Base-by-base conservation (phyloP, 768 basidiomycete species). In the Exidia glandulosa region DNA sequence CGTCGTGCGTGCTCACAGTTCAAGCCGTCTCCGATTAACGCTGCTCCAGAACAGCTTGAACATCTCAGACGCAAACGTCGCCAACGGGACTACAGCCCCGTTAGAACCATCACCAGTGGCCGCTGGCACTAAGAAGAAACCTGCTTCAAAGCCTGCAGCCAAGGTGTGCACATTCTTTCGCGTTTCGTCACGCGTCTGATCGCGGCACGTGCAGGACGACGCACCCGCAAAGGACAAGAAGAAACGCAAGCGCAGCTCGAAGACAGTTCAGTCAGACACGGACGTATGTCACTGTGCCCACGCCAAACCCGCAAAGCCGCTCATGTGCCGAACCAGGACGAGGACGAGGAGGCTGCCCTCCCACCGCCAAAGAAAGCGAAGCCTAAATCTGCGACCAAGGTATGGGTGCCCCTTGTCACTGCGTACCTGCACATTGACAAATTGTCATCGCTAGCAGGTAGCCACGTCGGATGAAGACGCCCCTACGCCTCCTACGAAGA, bases 401-500 rank as follows among this genome's bases (percentile, higher is more conserved):
- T n/a, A n/a, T n/a, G n/a, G n/a, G n/a, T n/a, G n/a, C n/a, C n/a
- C n/a, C n/a, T n/a, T n/a, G n/a, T n/a, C n/a, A n/a, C n/a, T n/a
- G n/a, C n/a, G n/a, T n/a, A n/a, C n/a, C n/a, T n/a, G n/a, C n/a
- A n/a, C n/a, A n/a, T n/a, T n/a, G n/a, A n/a, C n/a, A n/a, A n/a
- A n/a, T n/a, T n/a, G n/a, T n/a, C n/a, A n/a, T n/a, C n/a, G n/a
- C n/a, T n/a, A n/a, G n/a, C n/a, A n/a, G n/a, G n/a, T n/a, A n/a
- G n/a, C n/a, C n/a, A n/a, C n/a, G n/a, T n/a, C n/a, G n/a, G n/a
- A n/a, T n/a, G n/a, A n/a, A n/a, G n/a, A n/a, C n/a, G n/a, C n/a
- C n/a, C n/a, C n/a, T n/a, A n/a, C n/a, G n/a, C n/a, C 19, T 37
- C 36, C 10, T 37, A 10, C n/a, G 62, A 75, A 70, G 34, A 29